Evolutionary conservation across 164 flowering plant species (phyloP).

Genomic region (Magnolia officinalis): DNA sequence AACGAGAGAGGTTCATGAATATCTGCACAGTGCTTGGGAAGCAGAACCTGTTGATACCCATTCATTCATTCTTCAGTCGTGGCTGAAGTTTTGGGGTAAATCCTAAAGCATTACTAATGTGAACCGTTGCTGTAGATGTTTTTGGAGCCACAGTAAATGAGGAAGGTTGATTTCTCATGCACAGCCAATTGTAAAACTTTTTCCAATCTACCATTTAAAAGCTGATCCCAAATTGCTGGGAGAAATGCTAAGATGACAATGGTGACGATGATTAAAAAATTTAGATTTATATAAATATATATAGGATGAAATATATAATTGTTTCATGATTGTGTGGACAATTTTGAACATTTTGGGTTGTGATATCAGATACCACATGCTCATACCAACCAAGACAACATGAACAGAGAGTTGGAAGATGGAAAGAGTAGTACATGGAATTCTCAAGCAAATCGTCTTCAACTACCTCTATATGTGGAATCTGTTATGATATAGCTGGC

Average conservation of each 20-base stretch:
- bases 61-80: too few species aligned
- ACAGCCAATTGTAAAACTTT: background rate
- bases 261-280: too few species aligned
- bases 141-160: background rate
- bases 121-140: background rate
- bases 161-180: background rate
- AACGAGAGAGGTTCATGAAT: background rate
- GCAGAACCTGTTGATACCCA: background rate
- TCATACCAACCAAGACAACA: background rate
- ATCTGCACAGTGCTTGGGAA: background rate
- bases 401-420: background rate
- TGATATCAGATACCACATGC: background rate
- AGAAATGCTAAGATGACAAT: background rate
- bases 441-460: background rate
- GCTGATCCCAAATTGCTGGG: background rate
- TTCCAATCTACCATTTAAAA: background rate
- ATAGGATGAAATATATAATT: background rate
- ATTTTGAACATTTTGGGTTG: background rate
- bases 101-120: background rate
- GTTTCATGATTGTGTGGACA: background rate
- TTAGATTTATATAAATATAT: background rate
- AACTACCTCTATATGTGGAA: background rate
- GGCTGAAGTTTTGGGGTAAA: background rate
- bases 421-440: too few species aligned
- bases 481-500: background rate